Conservation (phyloP, 768 basidiomycete species). For the Cystobasidium ongulense region DNA sequence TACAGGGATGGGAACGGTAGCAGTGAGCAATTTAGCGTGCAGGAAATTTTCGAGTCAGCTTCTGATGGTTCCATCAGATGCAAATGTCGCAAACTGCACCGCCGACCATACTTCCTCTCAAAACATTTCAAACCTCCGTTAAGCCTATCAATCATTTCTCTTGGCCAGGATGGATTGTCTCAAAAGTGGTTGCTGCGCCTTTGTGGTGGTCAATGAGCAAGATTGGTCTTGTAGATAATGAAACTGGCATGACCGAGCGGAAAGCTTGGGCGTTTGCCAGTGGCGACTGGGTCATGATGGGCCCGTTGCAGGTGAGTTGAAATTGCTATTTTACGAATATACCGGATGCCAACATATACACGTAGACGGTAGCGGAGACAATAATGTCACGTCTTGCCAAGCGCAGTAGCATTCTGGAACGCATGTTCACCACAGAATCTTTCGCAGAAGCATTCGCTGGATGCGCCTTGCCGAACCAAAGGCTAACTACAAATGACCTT, state of each 20-base stretch:
- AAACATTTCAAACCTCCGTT: neutral
- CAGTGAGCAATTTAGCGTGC: conserved; percentile 5
- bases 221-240: conserved; percentile 59
- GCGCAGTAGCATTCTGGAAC: conserved; percentile 53
- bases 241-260: conserved; percentile 50
- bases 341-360: conserved; percentile 48
- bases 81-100: conserved; percentile 13
- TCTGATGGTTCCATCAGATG: conserved; percentile 1
- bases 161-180: conserved; percentile 60
- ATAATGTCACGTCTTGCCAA: conserved; percentile 51
- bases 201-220: conserved; percentile 81
- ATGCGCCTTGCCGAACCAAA: conserved; percentile 47
- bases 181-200: conserved; percentile 66
- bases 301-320: conserved; percentile 53
- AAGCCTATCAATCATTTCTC: conserved; percentile 53
- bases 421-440: conserved; percentile 55
- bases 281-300: conserved; percentile 64
- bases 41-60: neutral
- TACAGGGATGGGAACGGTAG: conserved; percentile 18
- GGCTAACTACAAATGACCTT: conserved; percentile 58
- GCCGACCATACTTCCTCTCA: neutral
- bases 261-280: conserved; percentile 55
- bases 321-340: conserved; percentile 41
- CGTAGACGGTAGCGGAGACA: conserved; percentile 35
- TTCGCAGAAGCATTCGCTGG: conserved; percentile 58